Conservation (phyloP, 768 basidiomycete genomes). For the Macrolepiota albuminosa region DNA sequence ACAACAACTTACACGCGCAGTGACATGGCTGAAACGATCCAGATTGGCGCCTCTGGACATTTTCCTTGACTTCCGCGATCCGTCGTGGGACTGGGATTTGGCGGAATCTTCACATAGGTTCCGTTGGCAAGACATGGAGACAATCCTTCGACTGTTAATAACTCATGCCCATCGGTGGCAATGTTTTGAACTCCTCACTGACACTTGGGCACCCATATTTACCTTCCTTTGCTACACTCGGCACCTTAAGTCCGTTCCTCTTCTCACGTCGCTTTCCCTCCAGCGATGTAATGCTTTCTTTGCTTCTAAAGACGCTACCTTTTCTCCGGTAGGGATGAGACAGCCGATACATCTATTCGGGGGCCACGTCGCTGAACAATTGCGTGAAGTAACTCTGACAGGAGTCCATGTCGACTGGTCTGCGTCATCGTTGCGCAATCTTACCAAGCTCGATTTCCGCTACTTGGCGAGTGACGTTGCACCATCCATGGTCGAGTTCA, state of each 20-base stretch:
- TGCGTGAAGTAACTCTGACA: slow-evolving; percentile 41
- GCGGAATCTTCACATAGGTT: slow-evolving; percentile 40
- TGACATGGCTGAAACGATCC: slow-evolving; percentile 42
- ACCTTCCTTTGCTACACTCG: slow-evolving; percentile 41
- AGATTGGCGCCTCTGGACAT: slow-evolving; percentile 42
- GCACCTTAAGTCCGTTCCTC: slow-evolving; percentile 26
- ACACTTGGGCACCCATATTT: slow-evolving; percentile 58
- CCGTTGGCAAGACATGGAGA: slow-evolving; percentile 38
- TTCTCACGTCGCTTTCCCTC: slow-evolving; percentile 37
- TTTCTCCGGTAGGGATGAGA: slow-evolving; percentile 37
- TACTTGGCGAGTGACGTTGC: slow-evolving; percentile 56
- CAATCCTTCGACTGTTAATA: slow-evolving; percentile 38
- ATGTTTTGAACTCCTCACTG: slow-evolving; percentile 44
- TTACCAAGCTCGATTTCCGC: slow-evolving; percentile 46
- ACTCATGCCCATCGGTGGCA: slow-evolving; percentile 44
- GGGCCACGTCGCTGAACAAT: slow-evolving; percentile 23
- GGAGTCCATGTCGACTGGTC: slow-evolving; percentile 60
- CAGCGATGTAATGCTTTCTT: slow-evolving; percentile 59
- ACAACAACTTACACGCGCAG: slow-evolving; percentile 30
- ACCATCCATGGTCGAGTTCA: slow-evolving; percentile 46
- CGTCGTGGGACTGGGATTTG: slow-evolving; percentile 48
- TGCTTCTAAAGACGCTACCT: slow-evolving; percentile 36
- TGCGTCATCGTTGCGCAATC: slow-evolving; percentile 31
- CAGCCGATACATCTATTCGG: slow-evolving; percentile 43
- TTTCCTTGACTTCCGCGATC: slow-evolving; percentile 55